Evolutionary conservation across 306 rosid species (phyloP).

Genomic region (Casuarina glauca): DNA sequence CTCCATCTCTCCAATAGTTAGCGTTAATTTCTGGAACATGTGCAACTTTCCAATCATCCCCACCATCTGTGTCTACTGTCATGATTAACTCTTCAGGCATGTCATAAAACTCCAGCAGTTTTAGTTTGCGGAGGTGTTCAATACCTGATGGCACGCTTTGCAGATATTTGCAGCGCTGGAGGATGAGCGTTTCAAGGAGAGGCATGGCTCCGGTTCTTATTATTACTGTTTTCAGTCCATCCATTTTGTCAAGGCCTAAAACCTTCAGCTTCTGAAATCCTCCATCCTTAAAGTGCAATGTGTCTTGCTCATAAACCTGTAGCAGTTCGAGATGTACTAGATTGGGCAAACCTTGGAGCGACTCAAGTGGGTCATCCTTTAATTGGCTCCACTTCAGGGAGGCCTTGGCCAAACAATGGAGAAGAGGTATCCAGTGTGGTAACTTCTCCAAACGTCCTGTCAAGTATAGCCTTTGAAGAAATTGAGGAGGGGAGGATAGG

Average conservation of each 20-base stretch:
- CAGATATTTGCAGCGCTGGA: slow-evolving; percentile 47
- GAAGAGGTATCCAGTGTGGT: slow-evolving; percentile 45
- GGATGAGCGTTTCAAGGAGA: slow-evolving; percentile 51
- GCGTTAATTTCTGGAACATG: slow-evolving; percentile 55
- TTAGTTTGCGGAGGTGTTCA: slow-evolving; percentile 46
- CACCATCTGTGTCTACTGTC: slow-evolving; percentile 43
- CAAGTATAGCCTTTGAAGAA: slow-evolving; percentile 40
- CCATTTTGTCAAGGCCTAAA: slow-evolving; percentile 55
- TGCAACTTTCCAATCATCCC: slow-evolving; percentile 47
- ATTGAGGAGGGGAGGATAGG: slow-evolving; percentile 40
- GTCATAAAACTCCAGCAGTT: slow-evolving; percentile 53
- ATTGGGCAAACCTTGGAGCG: slow-evolving; percentile 44
- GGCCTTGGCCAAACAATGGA: slow-evolving; percentile 32
- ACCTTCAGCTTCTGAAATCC: slow-evolving; percentile 60
- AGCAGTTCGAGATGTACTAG: slow-evolving; percentile 52
- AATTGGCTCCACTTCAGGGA: slow-evolving; percentile 44
- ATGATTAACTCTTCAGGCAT: slow-evolving; percentile 58
- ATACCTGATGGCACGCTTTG: slow-evolving; percentile 56
- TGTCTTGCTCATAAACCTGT: slow-evolving; percentile 46
- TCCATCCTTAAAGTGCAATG: slow-evolving; percentile 43
- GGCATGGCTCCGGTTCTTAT: slow-evolving; percentile 66
- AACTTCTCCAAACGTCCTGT: slow-evolving; percentile 39
- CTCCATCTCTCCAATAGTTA: slow-evolving; percentile 61
- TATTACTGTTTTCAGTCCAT: slow-evolving; percentile 39
- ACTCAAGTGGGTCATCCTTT: slow-evolving; percentile 34